These are phyloP conservation scores for Acanthamoeba healyi DNA, from an alignment of 208 protist species.

Conservation along the genomic window DNA sequence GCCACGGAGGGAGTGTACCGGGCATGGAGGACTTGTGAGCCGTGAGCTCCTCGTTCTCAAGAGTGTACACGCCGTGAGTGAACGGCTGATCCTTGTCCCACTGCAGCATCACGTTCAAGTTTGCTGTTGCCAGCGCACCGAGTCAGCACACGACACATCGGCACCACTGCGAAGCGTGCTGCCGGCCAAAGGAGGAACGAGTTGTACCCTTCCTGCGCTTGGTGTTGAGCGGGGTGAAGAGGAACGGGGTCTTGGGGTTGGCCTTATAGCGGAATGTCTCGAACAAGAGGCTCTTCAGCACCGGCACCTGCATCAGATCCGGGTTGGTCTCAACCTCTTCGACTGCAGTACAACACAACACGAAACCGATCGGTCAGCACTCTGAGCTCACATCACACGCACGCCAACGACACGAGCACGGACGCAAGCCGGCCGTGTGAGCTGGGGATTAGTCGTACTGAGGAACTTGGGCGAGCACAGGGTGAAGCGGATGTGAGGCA, in stretches of 20 bases:
- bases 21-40: slow-evolving; percentile 60
- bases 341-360: not conserved
- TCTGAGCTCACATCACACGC: not conserved
- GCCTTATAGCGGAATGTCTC: slow-evolving; percentile 56
- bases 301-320: slow-evolving; percentile 51
- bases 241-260: slow-evolving; percentile 19
- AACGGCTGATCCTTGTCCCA: slow-evolving; percentile 67
- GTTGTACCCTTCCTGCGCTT: slow-evolving; percentile 37
- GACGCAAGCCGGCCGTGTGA: not conserved
- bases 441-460: not conserved
- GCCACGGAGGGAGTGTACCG: slow-evolving; percentile 16
- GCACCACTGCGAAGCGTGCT: too few relatives aligned
- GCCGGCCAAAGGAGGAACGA: too few relatives aligned
- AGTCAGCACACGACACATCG: too few relatives aligned
- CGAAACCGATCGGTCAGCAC: not conserved
- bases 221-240: slow-evolving; percentile 31
- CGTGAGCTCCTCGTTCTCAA: slow-evolving; percentile 65
- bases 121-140: not conserved
- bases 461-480: slow-evolving; percentile 60
- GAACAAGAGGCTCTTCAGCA: slow-evolving; percentile 39
- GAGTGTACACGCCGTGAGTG: slow-evolving; percentile 46
- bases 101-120: slow-evolving; percentile 58
- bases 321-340: slow-evolving; percentile 61
- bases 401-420: not conserved
- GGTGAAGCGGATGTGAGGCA: slow-evolving; percentile 63